A percentile compares a stretch with the other conserved stretches of the same genome.
Conservation (phyloP, 2,329 filamentous ascomycete species). For the Penicillium sp. region DNA sequence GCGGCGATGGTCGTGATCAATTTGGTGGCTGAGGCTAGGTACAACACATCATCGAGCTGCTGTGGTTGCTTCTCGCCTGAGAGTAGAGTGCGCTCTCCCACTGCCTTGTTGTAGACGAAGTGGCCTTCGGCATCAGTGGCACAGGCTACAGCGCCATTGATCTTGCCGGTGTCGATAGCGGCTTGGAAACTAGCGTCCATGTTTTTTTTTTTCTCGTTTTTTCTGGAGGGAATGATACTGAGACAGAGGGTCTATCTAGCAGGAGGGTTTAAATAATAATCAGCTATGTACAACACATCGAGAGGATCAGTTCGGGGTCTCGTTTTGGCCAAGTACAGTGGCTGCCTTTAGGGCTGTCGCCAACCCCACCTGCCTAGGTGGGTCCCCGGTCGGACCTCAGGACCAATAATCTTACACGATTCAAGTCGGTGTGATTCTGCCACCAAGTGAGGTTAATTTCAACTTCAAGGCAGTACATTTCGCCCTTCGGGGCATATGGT, state of each 20-base stretch:
- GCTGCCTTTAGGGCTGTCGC: too few species aligned
- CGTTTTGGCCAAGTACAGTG: too few species aligned
- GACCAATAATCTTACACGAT: too few species aligned
- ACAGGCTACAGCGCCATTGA: conserved; percentile 46
- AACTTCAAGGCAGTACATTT: conserved; percentile 5
- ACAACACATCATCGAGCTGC: conserved; percentile 25
- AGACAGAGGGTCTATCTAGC: not conserved
- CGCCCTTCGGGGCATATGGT: conserved; percentile 55
- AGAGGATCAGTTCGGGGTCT: too few species aligned
- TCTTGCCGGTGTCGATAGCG: conserved; percentile 45
- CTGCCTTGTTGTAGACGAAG: conserved; percentile 42
- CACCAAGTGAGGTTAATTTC: conserved; percentile 16
- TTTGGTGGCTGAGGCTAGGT: conserved; percentile 36
- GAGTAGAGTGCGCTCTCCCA: conserved; percentile 43
- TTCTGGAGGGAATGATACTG: not conserved
- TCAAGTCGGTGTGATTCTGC: not conserved
- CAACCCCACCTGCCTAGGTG: too few species aligned
- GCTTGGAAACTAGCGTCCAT: conserved; percentile 42
- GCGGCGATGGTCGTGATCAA: conserved; percentile 53
- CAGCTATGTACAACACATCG: not conserved
- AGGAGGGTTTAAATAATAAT: not conserved
- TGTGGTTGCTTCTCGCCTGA: conserved; percentile 42
- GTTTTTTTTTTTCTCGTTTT: not conserved
- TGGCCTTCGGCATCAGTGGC: conserved; percentile 39
- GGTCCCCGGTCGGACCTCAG: too few species aligned